These are phyloP conservation scores for Nowakowskiella sp. DNA, from an alignment of 192 early-diverging fungal genomes.

Conservation along the genomic window DNA sequence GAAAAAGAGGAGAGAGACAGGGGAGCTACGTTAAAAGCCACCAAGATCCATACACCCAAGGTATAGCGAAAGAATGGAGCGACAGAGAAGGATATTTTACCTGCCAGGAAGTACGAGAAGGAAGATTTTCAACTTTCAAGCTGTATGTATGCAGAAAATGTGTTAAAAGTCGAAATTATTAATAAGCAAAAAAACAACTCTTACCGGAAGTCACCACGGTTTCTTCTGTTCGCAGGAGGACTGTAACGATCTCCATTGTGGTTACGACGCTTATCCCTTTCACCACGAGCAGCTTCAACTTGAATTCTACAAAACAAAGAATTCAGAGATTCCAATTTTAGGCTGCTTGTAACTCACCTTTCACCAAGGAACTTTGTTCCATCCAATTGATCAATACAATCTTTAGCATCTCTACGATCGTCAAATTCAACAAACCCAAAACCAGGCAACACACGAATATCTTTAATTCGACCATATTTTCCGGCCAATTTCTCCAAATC, in stretches of 20 bases:
- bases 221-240: not conserved
- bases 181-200: too few relatives aligned
- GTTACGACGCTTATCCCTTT: conserved; percentile 4
- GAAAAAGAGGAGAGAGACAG: too few relatives aligned
- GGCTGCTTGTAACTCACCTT: conserved; percentile 40
- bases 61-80: conserved; percentile 16
- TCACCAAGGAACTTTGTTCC: conserved; percentile 76
- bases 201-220: not conserved
- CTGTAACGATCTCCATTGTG: conserved; percentile 1
- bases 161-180: not conserved
- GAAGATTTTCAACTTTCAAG: conserved; percentile 72
- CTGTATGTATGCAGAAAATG: too few relatives aligned
- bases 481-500: conserved; percentile 77
- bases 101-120: conserved; percentile 60
- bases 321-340: too few relatives aligned
- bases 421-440: conserved; percentile 95
- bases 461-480: conserved; percentile 72
- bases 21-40: too few relatives aligned
- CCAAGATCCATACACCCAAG: conserved; percentile 15
- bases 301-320: conserved; percentile 7
- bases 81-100: conserved; percentile 23
- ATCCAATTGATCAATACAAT: conserved; percentile 80
- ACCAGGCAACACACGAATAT: conserved; percentile 72
- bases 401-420: conserved; percentile 76
- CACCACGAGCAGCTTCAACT: conserved; percentile 7